Evolutionary conservation across 1,284 basidiomycete species (phyloP).

Genomic region (Ganoderma leucocontextum): DNA sequence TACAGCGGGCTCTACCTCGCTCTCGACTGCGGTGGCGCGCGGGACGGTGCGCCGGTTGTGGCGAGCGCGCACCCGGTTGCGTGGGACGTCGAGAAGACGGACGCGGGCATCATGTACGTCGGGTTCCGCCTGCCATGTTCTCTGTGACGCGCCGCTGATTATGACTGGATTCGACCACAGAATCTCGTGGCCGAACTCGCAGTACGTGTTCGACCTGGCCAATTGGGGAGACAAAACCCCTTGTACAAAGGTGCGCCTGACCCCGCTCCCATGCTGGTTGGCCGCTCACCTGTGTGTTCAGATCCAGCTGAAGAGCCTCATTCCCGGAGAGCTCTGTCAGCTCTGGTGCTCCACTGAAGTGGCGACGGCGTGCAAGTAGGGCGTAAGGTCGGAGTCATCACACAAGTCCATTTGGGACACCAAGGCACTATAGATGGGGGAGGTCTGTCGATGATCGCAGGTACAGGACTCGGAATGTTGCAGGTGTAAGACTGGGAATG

Average conservation of each 20-base stretch:
- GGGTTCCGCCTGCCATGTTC: neutral
- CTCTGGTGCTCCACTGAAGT: constrained; percentile 34
- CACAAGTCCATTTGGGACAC: neutral
- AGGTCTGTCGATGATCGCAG: neutral
- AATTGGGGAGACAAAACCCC: constrained; percentile 31
- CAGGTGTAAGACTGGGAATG: too few relatives aligned
- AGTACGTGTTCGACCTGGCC: constrained; percentile 36
- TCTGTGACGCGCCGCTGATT: neutral
- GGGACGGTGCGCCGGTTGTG: constrained; percentile 42
- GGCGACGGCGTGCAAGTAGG: neutral
- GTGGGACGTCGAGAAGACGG: constrained; percentile 37
- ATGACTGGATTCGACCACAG: constrained; percentile 12
- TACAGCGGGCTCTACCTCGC: constrained; percentile 50
- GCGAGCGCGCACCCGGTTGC: constrained; percentile 43
- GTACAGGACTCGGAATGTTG: neutral
- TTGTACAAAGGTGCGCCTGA: constrained; percentile 34
- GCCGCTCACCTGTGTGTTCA: neutral
- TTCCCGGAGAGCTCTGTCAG: constrained; percentile 33
- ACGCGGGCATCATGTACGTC: constrained; percentile 35
- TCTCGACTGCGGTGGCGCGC: constrained; percentile 45
- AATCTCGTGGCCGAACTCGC: constrained; percentile 37
- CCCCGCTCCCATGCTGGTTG: too few relatives aligned
- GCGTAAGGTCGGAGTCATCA: neutral
- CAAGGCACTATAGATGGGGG: neutral
- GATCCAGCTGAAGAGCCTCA: constrained; percentile 35